A percentile compares a stretch with the other conserved stretches of the same genome.
phyloP scores from a whole-genome alignment of 116 monocot species.

The Trichopus zeylanicus region DNA sequence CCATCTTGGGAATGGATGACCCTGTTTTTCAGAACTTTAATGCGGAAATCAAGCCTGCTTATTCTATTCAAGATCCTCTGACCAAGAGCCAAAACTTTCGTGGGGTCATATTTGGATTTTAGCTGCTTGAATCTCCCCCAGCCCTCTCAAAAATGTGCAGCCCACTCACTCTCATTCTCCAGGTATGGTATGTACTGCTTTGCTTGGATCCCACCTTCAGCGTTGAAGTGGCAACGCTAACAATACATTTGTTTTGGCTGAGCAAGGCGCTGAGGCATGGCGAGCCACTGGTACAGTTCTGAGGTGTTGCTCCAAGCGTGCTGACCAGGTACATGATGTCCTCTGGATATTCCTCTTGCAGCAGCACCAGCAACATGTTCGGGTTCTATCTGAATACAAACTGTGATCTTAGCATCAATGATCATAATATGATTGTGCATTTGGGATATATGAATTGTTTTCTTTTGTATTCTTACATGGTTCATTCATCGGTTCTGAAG shows the following conservation, averaged over 20 bases:
- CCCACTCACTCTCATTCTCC: slow-evolving; percentile 15
- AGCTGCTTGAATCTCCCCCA: slow-evolving; percentile 17
- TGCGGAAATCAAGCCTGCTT: too few relatives aligned
- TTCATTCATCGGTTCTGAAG: too few relatives aligned
- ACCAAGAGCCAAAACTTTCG: slow-evolving; percentile 14
- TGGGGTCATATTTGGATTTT: slow-evolving; percentile 18
- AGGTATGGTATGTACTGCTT: slow-evolving; percentile 26
- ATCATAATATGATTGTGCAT: too few relatives aligned
- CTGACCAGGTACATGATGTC: slow-evolving; percentile 14
- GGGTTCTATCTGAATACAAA: slow-evolving; percentile 29
- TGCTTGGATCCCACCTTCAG: slow-evolving; percentile 9
- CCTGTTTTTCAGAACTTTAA: too few relatives aligned
- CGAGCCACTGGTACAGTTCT: slow-evolving; percentile 1
- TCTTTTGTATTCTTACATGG: too few relatives aligned
- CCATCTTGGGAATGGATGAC: too few relatives aligned
- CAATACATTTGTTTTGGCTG: slow-evolving; percentile 7
- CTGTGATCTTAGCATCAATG: too few relatives aligned
- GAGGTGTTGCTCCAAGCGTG: slow-evolving; percentile 11
- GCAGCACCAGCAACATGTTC: slow-evolving; percentile 21
- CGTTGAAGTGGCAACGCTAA: slow-evolving; percentile 2
- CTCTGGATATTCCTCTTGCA: neutral
- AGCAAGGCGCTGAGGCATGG: slow-evolving; percentile 10
- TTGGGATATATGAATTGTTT: too few relatives aligned
- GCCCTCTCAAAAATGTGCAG: slow-evolving; percentile 11
- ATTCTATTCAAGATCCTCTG: slow-evolving; percentile 24